Evolutionary conservation across 805 yeast species (phyloP).

Genomic region (Metschnikowia shivogae): DNA sequence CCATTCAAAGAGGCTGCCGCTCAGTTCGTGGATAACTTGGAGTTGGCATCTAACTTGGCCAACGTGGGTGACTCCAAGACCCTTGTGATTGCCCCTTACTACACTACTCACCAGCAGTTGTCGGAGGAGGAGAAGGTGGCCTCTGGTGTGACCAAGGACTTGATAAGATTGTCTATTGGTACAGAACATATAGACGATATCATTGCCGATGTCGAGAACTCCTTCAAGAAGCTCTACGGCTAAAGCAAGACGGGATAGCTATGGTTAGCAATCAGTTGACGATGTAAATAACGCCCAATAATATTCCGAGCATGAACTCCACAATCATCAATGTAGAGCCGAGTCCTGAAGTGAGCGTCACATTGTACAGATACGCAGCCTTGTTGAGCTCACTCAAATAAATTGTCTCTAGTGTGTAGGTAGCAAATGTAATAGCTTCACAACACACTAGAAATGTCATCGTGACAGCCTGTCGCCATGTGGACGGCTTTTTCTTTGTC

Average conservation of each 20-base stretch:
- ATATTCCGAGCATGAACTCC: conserved; percentile 10
- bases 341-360: conserved; percentile 10
- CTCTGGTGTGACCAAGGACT: conserved; percentile 85
- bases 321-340: conserved; percentile 10
- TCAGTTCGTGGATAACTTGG: conserved; percentile 74
- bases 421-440: conserved; percentile 11
- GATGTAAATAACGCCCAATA: conserved; percentile 5
- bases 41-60: conserved; percentile 88
- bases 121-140: conserved; percentile 72
- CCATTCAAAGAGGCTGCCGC: conserved; percentile 78
- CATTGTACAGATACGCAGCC: conserved; percentile 10
- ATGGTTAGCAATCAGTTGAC: not conserved
- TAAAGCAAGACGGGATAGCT: not conserved
- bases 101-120: conserved; percentile 93
- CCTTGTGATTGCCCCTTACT: conserved; percentile 91
- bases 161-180: conserved; percentile 56
- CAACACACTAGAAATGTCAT: conserved; percentile 8
- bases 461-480: conserved; percentile 1
- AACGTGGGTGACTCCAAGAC: conserved; percentile 97
- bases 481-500: not conserved
- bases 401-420: conserved; percentile 8
- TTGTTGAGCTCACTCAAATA: conserved; percentile 7
- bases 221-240: conserved; percentile 61
- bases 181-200: conserved; percentile 22
- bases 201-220: conserved; percentile 49